phyloP scores from a whole-genome alignment of 495 filamentous ascomycete genomes.

The Aspergillus bridgeri region DNA sequence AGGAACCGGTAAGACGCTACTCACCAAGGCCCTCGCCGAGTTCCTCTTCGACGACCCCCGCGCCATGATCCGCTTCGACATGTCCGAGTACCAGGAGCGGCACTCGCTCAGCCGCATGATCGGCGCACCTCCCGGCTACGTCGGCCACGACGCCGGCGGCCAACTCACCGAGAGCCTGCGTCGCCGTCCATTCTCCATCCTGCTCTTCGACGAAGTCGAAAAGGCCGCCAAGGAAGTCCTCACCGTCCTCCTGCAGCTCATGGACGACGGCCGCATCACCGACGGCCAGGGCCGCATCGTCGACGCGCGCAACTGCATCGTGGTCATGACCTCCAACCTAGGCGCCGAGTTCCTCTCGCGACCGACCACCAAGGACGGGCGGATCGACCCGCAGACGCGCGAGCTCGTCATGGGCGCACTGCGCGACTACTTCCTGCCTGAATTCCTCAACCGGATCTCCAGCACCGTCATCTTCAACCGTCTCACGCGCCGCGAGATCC shows the following conservation, averaged over 20 bases:
- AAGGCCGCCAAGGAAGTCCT: slow-evolving; percentile 98
- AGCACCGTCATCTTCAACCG: slow-evolving; percentile 98
- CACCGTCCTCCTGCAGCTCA: slow-evolving; percentile 93
- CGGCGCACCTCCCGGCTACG: slow-evolving; percentile 93
- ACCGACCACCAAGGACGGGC: slow-evolving; percentile 69
- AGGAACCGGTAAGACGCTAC: slow-evolving; percentile 93
- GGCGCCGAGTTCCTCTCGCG: slow-evolving; percentile 91
- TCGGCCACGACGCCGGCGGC: slow-evolving; percentile 93
- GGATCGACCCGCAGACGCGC: slow-evolving; percentile 79
- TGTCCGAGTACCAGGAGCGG: slow-evolving; percentile 99
- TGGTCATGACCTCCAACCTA: slow-evolving; percentile 97
- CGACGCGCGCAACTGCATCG: slow-evolving; percentile 95
- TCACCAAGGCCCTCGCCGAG: slow-evolving; percentile 94
- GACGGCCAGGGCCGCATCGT: slow-evolving; percentile 94
- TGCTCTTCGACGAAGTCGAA: slow-evolving; percentile 96
- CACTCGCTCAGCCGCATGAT: slow-evolving; percentile 97
- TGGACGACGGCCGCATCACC: slow-evolving; percentile 98
- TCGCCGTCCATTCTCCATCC: slow-evolving; percentile 92
- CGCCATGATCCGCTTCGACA: slow-evolving; percentile 98
- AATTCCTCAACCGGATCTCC: slow-evolving; percentile 96
- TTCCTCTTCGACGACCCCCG: slow-evolving; percentile 98
- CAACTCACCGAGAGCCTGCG: slow-evolving; percentile 93
- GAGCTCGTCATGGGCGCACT: slow-evolving; percentile 87
- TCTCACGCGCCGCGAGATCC: slow-evolving; percentile 80
- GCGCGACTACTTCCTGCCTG: slow-evolving; percentile 92